Conservation (phyloP, 208 protist genomes). For the Phytomonas francai region DNA sequence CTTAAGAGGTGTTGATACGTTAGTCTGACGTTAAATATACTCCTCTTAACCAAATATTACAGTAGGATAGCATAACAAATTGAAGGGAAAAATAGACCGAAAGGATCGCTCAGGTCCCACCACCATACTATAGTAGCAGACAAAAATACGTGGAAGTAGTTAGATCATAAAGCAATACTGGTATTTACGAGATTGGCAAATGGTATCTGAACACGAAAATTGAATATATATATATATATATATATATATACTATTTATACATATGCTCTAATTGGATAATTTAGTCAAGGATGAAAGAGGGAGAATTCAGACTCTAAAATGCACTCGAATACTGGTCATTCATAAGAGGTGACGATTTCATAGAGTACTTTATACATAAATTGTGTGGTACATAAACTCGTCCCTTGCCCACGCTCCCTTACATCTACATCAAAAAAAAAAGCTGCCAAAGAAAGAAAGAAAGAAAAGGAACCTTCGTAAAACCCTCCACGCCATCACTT, state of each 20-base stretch:
- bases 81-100: not conserved
- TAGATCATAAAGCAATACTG: not conserved
- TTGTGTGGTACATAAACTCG: not conserved
- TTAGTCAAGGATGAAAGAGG: not conserved
- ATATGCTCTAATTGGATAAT: slow-evolving; percentile 10
- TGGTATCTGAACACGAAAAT: slow-evolving; percentile 8
- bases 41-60: not conserved
- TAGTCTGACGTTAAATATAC: not conserved
- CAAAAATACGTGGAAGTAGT: not conserved
- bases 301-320: slow-evolving; percentile 8
- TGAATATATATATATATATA: slow-evolving; percentile 8
- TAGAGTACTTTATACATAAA: not conserved
- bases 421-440: not conserved
- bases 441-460: no score
- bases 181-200: slow-evolving; percentile 8
- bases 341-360: not conserved
- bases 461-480: no score
- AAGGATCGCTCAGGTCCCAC: not conserved
- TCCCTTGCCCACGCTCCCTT: slow-evolving; percentile 3
- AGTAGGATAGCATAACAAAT: not conserved
- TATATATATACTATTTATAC: slow-evolving; percentile 7
- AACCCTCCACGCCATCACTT: no score
- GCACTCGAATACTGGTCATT: slow-evolving; percentile 4
- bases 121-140: not conserved
- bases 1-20: not conserved